These are phyloP conservation scores for Typha latifolia DNA, from an alignment of 176 grass and related monocot genomes.

Conservation along the genomic window DNA sequence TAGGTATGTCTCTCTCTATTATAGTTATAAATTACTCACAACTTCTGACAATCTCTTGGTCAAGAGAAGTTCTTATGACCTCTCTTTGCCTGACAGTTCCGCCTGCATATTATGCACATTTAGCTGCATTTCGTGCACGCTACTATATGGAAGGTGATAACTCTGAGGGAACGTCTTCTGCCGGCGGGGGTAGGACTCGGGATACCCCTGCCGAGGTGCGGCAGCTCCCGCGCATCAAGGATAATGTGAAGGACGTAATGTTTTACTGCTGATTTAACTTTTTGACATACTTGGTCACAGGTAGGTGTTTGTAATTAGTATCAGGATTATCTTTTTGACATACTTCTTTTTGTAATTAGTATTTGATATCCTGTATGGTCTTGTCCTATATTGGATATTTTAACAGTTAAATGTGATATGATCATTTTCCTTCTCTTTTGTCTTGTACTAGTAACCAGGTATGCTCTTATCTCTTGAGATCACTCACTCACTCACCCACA, in stretches of 20 bases:
- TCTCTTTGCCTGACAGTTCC: constrained; percentile 37
- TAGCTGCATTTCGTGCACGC: constrained; percentile 59
- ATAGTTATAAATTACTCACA: neutral
- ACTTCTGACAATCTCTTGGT: neutral
- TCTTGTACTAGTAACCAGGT: too few relatives aligned
- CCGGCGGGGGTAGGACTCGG: constrained; percentile 10
- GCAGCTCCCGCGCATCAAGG: constrained; percentile 54
- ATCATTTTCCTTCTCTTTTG: too few relatives aligned
- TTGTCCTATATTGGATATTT: too few relatives aligned
- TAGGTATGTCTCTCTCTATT: constrained; percentile 35
- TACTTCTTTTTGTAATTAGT: too few relatives aligned
- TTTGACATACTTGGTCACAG: neutral
- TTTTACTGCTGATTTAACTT: constrained; percentile 57
- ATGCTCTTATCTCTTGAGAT: too few relatives aligned
- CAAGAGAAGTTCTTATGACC: neutral
- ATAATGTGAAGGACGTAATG: constrained; percentile 72
- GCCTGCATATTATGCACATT: constrained; percentile 71
- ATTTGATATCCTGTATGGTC: too few relatives aligned
- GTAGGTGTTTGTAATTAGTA: too few relatives aligned
- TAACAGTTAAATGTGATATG: too few relatives aligned
- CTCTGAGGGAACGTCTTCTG: constrained; percentile 37
- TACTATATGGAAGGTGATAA: constrained; percentile 51
- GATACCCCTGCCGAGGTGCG: constrained; percentile 38
- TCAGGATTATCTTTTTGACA: too few relatives aligned
- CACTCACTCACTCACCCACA: too few relatives aligned